A percentile compares a stretch with the other conserved stretches of the same genome.
Conservation (phyloP, 805 yeast genomes). For the Candida silvatica region DNA sequence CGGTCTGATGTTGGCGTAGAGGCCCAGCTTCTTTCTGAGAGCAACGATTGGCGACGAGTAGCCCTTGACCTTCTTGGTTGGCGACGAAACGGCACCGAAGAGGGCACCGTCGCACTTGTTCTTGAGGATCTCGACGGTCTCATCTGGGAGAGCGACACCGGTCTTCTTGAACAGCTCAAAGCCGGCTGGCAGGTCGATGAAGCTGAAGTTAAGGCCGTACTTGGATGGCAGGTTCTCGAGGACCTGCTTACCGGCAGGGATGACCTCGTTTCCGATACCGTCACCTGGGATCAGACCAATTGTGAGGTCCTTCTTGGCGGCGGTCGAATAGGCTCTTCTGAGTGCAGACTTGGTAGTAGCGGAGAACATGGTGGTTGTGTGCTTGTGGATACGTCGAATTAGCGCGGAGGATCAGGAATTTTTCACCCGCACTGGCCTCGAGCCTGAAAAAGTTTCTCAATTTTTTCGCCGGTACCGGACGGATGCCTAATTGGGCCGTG, state of each 20-base stretch:
- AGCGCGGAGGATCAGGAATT: not conserved
- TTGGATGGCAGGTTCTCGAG: conserved; percentile 75
- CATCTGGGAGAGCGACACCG: conserved; percentile 94
- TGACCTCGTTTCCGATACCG: conserved; percentile 96
- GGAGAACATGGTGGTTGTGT: conserved; percentile 12
- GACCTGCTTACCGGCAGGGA: conserved; percentile 90
- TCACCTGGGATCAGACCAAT: conserved; percentile 91
- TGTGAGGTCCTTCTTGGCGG: conserved; percentile 38
- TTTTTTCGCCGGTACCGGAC: too few relatives aligned
- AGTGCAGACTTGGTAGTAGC: conserved; percentile 14
- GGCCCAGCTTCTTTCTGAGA: conserved; percentile 88
- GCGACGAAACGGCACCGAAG: conserved; percentile 96
- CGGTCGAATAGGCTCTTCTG: conserved; percentile 24
- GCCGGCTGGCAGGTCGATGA: conserved; percentile 87
- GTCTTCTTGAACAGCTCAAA: conserved; percentile 88
- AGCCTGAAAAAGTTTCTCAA: too few relatives aligned
- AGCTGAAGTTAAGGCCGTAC: conserved; percentile 73
- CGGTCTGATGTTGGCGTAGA: conserved; percentile 96
- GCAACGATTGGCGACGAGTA: conserved; percentile 99
- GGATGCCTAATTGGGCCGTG: too few relatives aligned
- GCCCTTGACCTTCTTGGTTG: conserved; percentile 88
- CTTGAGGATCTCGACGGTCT: conserved; percentile 71
- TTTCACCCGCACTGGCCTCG: too few relatives aligned
- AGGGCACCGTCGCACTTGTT: conserved; percentile 92
- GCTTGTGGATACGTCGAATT: not conserved